A percentile compares a stretch with the other conserved stretches of the same genome.
These are phyloP conservation scores for Chrysanthemum makinoi DNA, from an alignment of 129 eudicot genomes.

Conservation along the genomic window DNA sequence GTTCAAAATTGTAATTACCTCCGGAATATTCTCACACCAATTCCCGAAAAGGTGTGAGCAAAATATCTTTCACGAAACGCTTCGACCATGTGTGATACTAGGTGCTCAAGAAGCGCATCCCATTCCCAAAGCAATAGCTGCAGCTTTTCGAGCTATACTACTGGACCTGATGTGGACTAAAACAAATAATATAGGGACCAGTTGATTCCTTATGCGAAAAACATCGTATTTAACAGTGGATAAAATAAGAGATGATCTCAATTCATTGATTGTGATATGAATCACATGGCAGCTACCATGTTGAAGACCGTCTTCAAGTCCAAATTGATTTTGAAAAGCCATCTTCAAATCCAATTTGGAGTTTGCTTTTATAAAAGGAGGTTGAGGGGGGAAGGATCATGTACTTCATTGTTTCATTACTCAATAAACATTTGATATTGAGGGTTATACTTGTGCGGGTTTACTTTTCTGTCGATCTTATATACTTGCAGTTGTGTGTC, in stretches of 20 bases:
- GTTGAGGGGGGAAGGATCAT: too few relatives aligned
- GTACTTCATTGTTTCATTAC: too few relatives aligned
- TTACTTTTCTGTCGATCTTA: too few relatives aligned
- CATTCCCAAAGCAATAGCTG: conserved; percentile 84
- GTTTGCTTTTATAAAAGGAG: too few relatives aligned
- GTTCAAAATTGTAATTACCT: conserved; percentile 37
- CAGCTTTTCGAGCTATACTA: conserved; percentile 90
- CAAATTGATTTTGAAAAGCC: too few relatives aligned
- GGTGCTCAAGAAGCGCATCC: conserved; percentile 91
- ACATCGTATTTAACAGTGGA: background rate
- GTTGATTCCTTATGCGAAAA: background rate
- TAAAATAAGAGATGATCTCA: background rate
- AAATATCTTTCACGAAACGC: conserved; percentile 78
- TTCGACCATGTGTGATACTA: conserved; percentile 74
- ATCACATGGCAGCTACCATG: too few relatives aligned
- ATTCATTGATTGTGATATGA: background rate
- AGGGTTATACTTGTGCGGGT: too few relatives aligned
- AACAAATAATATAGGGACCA: conserved; percentile 4
- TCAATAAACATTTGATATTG: too few relatives aligned
- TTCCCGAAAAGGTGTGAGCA: conserved; percentile 68
- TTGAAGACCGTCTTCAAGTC: too few relatives aligned
- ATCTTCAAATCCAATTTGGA: too few relatives aligned
- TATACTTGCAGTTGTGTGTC: too few relatives aligned
- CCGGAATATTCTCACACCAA: conserved; percentile 83
- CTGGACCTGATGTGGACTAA: conserved; percentile 91